Evolutionary conservation across 1,139 yeast genomes (phyloP).

Genomic region (Suhomyces bolitotheri): DNA sequence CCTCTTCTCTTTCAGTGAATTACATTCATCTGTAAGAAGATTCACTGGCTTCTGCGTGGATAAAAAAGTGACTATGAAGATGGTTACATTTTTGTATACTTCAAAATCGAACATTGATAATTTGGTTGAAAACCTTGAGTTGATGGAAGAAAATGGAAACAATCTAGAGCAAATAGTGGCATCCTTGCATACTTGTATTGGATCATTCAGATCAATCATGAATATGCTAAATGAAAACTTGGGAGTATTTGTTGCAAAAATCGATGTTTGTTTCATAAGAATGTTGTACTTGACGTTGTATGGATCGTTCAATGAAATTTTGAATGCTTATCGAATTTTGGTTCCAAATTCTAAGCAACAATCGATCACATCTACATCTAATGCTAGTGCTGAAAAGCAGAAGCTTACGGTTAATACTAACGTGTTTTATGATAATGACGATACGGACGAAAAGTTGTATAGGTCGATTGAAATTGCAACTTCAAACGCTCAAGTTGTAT

Average conservation of each 20-base stretch:
- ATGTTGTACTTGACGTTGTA: constrained; percentile 69
- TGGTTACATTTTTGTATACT: constrained; percentile 55
- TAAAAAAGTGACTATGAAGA: constrained; percentile 57
- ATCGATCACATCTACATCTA: constrained; percentile 9
- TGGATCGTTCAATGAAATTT: constrained; percentile 74
- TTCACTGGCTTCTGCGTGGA: constrained; percentile 69
- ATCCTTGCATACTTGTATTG: constrained; percentile 36
- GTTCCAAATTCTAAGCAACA: constrained; percentile 31
- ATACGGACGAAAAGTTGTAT: constrained; percentile 74
- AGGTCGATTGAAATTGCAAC: constrained; percentile 75
- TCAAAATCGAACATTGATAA: constrained; percentile 61
- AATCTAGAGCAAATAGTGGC: constrained; percentile 31
- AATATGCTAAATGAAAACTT: constrained; percentile 49
- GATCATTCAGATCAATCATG: constrained; percentile 56
- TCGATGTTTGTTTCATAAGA: constrained; percentile 70
- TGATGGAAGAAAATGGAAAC: constrained; percentile 48
- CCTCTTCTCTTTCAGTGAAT: constrained; percentile 63
- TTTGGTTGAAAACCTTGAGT: constrained; percentile 58
- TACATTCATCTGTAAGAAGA: constrained; percentile 67
- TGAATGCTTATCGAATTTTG: constrained; percentile 66
- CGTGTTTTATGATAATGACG: constrained; percentile 36
- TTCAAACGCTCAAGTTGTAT: constrained; percentile 74
- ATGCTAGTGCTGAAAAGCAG: constrained; percentile 23
- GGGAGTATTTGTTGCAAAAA: constrained; percentile 48
- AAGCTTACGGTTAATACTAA: constrained; percentile 27